phyloP scores from a whole-genome alignment of 306 rosid species.

The Leucaena leucocephala region DNA sequence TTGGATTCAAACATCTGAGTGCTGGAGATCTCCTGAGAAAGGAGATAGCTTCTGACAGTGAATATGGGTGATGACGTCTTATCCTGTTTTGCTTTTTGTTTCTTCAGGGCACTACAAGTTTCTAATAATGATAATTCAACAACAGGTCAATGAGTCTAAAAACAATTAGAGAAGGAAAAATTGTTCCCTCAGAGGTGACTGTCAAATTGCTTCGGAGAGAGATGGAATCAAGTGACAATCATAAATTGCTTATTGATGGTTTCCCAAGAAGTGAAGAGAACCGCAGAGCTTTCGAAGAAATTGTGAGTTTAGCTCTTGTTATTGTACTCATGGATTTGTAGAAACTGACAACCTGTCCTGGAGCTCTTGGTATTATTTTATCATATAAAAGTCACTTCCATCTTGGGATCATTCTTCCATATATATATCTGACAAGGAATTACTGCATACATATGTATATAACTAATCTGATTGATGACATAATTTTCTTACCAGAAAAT shows the following conservation, averaged over 20 bases:
- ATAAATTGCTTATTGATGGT: slow-evolving; percentile 85
- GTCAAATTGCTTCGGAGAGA: slow-evolving; percentile 76
- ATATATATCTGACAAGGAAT: slow-evolving; percentile 8
- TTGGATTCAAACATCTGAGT: slow-evolving; percentile 86
- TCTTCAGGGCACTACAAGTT: slow-evolving; percentile 12
- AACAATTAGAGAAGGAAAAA: slow-evolving; percentile 78
- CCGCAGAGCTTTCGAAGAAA: slow-evolving; percentile 75
- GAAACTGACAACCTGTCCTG: slow-evolving; percentile 8
- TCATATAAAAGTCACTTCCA: slow-evolving; percentile 28
- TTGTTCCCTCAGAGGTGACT: slow-evolving; percentile 91
- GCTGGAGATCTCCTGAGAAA: slow-evolving; percentile 95
- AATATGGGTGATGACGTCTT: slow-evolving; percentile 64
- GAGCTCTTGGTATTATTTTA: not conserved
- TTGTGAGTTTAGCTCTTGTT: slow-evolving; percentile 62
- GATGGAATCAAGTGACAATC: slow-evolving; percentile 67
- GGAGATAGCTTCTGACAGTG: slow-evolving; percentile 69
- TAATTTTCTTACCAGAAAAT: not conserved
- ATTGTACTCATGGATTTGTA: slow-evolving; percentile 11
- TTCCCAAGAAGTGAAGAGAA: slow-evolving; percentile 93
- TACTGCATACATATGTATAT: not conserved
- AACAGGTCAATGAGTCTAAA: slow-evolving; percentile 78
- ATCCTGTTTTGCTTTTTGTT: slow-evolving; percentile 30
- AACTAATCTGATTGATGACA: slow-evolving; percentile 24
- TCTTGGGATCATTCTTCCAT: not conserved
- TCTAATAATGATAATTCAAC: slow-evolving; percentile 37